A percentile compares a stretch with the other conserved stretches of the same genome.
Conservation (phyloP, 306 rosid species). For the Ceratonia siliqua region DNA sequence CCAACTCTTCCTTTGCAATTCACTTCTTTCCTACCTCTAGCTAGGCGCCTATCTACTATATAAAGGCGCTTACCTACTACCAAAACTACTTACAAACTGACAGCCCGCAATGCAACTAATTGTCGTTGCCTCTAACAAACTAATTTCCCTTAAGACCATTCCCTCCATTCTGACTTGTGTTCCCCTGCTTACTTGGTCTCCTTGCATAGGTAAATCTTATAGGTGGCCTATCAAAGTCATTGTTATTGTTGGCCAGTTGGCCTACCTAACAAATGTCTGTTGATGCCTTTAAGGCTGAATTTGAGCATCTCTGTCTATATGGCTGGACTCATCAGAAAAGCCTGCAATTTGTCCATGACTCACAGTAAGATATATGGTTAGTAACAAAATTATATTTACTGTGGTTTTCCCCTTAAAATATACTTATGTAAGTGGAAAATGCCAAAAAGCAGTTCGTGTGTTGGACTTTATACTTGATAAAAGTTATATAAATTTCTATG, state of each 20-base stretch:
- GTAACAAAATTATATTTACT: neutral
- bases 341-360: slow-evolving; percentile 14
- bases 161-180: too few relatives aligned
- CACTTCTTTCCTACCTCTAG: too few relatives aligned
- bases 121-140: too few relatives aligned
- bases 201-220: too few relatives aligned
- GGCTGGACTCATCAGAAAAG: neutral
- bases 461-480: neutral
- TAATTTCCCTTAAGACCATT: too few relatives aligned
- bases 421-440: neutral
- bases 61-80: too few relatives aligned
- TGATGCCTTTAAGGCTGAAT: slow-evolving; percentile 11
- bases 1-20: too few relatives aligned
- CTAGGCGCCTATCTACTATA: too few relatives aligned
- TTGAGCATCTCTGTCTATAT: neutral
- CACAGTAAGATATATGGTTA: neutral
- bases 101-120: too few relatives aligned
- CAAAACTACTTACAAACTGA: too few relatives aligned
- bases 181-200: too few relatives aligned
- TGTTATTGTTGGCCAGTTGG: neutral
- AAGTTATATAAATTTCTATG: slow-evolving; percentile 20
- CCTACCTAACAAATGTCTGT: slow-evolving; percentile 7
- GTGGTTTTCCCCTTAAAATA: neutral
- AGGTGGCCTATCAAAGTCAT: too few relatives aligned
- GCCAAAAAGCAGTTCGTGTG: neutral